These are phyloP conservation scores for Xylogone sp. DNA, from an alignment of 2,329 filamentous ascomycete species.

Conservation along the genomic window DNA sequence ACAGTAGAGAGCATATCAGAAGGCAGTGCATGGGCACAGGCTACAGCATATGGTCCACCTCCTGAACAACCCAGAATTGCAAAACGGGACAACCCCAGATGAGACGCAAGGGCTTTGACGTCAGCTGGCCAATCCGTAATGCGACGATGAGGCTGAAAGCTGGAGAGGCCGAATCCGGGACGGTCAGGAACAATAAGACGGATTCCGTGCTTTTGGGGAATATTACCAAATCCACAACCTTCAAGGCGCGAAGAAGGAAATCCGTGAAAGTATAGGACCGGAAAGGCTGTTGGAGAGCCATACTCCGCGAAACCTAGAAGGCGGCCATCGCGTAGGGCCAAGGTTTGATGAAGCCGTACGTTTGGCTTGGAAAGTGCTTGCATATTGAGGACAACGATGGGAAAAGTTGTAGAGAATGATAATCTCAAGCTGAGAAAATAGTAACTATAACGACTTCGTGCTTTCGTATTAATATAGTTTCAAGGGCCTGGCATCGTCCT, in stretches of 20 bases:
- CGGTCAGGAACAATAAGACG: slow-evolving; percentile 37
- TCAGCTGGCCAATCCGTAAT: slow-evolving; percentile 36
- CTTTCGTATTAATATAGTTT: not conserved
- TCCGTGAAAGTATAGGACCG: slow-evolving; percentile 37
- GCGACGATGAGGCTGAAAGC: slow-evolving; percentile 22
- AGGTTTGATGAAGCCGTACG: slow-evolving; percentile 5
- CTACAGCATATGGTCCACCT: slow-evolving; percentile 43
- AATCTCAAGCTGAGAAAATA: not conserved
- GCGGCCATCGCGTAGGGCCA: slow-evolving; percentile 36
- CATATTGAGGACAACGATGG: not conserved
- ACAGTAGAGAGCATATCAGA: slow-evolving; percentile 14
- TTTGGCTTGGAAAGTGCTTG: not conserved
- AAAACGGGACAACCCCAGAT: slow-evolving; percentile 36
- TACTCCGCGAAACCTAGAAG: slow-evolving; percentile 36
- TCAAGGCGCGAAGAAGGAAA: slow-evolving; percentile 38
- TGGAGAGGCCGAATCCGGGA: slow-evolving; percentile 38
- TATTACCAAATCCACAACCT: slow-evolving; percentile 24
- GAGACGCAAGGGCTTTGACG: slow-evolving; percentile 33
- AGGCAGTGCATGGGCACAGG: slow-evolving; percentile 36
- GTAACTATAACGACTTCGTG: not conserved
- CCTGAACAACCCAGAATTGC: slow-evolving; percentile 40
- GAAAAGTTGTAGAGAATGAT: not conserved
- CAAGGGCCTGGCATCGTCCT: not conserved
- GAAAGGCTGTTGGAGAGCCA: slow-evolving; percentile 19
- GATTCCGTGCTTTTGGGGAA: slow-evolving; percentile 16